A percentile compares a stretch with the other conserved stretches of the same genome.
phyloP scores from a whole-genome alignment of 495 filamentous ascomycete genomes.

The Bathelium albidoporum region DNA sequence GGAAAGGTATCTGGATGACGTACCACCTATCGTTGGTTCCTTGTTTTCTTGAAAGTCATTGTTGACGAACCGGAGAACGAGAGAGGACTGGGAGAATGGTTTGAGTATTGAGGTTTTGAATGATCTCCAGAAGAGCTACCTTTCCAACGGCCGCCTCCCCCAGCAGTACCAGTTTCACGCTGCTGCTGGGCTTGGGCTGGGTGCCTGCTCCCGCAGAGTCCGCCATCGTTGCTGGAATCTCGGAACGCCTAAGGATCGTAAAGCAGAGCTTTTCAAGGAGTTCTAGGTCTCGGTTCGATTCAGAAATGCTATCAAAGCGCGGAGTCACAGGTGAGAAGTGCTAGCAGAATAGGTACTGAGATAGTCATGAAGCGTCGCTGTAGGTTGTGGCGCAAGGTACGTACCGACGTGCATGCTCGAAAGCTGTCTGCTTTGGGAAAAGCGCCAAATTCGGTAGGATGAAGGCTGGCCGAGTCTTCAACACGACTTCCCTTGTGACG shows the following conservation, averaged over 20 bases:
- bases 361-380: not conserved
- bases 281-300: too few relatives aligned
- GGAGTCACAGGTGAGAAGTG: not conserved
- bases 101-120: not conserved
- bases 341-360: not conserved
- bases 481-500: too few relatives aligned
- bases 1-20: conserved; percentile 23
- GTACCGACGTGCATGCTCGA: not conserved
- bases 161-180: conserved; percentile 94
- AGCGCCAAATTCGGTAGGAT: not conserved
- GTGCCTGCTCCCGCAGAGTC: conserved; percentile 37
- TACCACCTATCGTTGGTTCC: conserved; percentile 98
- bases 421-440: conserved; percentile 2
- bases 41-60: conserved; percentile 99
- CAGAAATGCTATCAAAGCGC: not conserved
- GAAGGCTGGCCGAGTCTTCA: too few relatives aligned
- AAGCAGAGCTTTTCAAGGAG: not conserved
- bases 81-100: conserved; percentile 60
- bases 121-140: conserved; percentile 42
- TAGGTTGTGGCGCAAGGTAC: conserved; percentile 1
- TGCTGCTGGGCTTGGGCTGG: conserved; percentile 90
- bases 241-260: too few relatives aligned
- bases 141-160: conserved; percentile 98
- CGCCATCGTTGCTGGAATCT: conserved; percentile 21
- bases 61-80: conserved; percentile 97